Evolutionary conservation across 2,329 filamentous ascomycete genomes (phyloP).

Genomic region (Arachnomyces sp.): DNA sequence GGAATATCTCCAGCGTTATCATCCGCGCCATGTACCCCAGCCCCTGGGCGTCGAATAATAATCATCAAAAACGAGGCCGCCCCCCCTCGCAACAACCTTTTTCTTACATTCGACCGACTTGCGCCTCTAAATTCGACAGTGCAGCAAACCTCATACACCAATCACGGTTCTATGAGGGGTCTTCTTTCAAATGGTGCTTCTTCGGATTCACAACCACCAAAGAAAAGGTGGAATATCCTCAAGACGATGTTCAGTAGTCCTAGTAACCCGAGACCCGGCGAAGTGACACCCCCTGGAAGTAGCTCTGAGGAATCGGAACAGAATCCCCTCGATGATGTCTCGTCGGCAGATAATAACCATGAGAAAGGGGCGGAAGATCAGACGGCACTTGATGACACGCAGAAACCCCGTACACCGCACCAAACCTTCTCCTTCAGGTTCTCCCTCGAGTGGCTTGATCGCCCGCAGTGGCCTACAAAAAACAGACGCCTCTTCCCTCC

Average conservation of each 20-base stretch:
- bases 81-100: constrained; percentile 44
- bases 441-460: constrained; percentile 57
- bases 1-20: constrained; percentile 54
- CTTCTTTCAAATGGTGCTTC: constrained; percentile 13
- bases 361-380: background rate
- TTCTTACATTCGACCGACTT: constrained; percentile 55
- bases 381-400: constrained; percentile 5
- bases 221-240: constrained; percentile 45
- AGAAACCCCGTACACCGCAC: constrained; percentile 35
- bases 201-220: constrained; percentile 19
- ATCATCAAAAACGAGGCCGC: constrained; percentile 74
- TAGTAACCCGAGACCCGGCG: constrained; percentile 36
- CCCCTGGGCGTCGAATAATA: constrained; percentile 75
- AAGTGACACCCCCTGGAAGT: constrained; percentile 31
- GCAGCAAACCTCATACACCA: constrained; percentile 19
- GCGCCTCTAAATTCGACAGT: too few species aligned
- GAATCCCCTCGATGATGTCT: constrained; percentile 16
- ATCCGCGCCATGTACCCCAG: constrained; percentile 73
- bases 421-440: constrained; percentile 58
- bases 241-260: constrained; percentile 43
- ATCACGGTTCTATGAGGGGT: constrained; percentile 24
- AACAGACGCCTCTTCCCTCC: constrained; percentile 49
- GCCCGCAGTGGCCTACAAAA: constrained; percentile 41
- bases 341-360: too few species aligned
- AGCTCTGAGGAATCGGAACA: constrained; percentile 20